Conservation (phyloP, 2,329 filamentous ascomycete species). For the Dactylella cylindrospora region DNA sequence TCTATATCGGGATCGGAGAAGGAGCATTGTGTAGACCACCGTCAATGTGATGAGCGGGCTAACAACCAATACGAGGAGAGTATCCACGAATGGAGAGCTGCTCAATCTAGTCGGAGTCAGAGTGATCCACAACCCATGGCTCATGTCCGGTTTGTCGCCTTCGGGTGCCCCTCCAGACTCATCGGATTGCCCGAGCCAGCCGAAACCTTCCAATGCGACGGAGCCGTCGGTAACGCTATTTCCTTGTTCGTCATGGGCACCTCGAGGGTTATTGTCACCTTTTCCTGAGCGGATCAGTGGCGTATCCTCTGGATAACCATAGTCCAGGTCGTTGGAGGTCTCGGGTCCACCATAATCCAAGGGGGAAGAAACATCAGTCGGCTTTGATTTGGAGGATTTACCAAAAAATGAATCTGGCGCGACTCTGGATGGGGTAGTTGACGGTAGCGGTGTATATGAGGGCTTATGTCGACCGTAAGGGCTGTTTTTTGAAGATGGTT, state of each 20-base stretch:
- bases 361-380: background rate
- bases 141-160: conserved; percentile 50
- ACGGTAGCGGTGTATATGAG: conserved; percentile 11
- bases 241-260: conserved; percentile 40
- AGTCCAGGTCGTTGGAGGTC: conserved; percentile 9
- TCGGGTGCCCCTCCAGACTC: conserved; percentile 4
- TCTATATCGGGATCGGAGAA: conserved; percentile 84
- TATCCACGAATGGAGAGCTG: conserved; percentile 91
- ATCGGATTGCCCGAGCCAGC: conserved; percentile 33
- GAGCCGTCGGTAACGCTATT: conserved; percentile 41
- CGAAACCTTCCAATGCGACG: conserved; percentile 37
- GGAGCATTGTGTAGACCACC: conserved; percentile 81
- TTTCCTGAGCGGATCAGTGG: background rate
- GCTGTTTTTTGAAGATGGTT: conserved; percentile 19
- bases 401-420: conserved; percentile 21
- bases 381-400: background rate
- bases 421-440: conserved; percentile 3
- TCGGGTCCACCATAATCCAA: no score
- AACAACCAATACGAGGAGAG: conserved; percentile 90
- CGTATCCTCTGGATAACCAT: conserved; percentile 7
- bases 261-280: conserved; percentile 19
- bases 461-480: conserved; percentile 9
- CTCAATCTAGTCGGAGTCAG: conserved; percentile 85
- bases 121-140: conserved; percentile 92
- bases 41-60: conserved; percentile 90